Evolutionary conservation across 2,329 filamentous ascomycete genomes (phyloP).

Genomic region (Beauveria pseudobassiana): DNA sequence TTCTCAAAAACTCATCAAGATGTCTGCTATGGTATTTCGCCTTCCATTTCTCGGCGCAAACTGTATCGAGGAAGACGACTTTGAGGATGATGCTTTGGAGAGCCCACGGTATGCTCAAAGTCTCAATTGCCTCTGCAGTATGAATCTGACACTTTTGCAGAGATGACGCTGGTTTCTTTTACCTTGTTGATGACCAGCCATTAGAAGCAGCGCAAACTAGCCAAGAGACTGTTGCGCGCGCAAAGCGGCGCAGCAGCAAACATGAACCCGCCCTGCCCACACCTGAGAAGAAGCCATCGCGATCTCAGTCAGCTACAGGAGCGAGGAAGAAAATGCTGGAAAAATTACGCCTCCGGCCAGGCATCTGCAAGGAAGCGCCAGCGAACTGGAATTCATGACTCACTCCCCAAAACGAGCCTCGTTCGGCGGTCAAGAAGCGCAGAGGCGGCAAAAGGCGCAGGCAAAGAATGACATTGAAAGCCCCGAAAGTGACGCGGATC

Average conservation of each 20-base stretch:
- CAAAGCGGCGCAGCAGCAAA: not conserved
- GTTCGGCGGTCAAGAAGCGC: not conserved
- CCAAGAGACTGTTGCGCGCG: not conserved
- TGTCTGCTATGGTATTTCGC: not conserved
- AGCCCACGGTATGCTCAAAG: not conserved
- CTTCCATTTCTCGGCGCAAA: not conserved
- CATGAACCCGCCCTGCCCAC: not conserved
- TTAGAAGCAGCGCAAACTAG: not conserved
- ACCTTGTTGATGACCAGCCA: not conserved
- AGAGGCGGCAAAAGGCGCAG: not conserved
- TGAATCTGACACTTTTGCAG: not conserved
- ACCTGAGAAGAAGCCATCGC: not conserved
- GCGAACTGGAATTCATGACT: not conserved
- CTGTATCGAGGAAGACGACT: not conserved
- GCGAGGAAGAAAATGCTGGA: not conserved
- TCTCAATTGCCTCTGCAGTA: too few relatives aligned
- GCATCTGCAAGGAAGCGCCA: not conserved
- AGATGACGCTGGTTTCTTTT: not conserved
- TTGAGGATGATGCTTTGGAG: not conserved
- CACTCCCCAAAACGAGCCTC: not conserved
- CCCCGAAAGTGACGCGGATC: conserved; percentile 13
- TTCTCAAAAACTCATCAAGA: not conserved
- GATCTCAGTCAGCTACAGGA: not conserved
- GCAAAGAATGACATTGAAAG: not conserved
- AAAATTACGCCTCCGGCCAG: not conserved